phyloP scores from a whole-genome alignment of 441 rosid genomes.

The Populus hybrid region DNA sequence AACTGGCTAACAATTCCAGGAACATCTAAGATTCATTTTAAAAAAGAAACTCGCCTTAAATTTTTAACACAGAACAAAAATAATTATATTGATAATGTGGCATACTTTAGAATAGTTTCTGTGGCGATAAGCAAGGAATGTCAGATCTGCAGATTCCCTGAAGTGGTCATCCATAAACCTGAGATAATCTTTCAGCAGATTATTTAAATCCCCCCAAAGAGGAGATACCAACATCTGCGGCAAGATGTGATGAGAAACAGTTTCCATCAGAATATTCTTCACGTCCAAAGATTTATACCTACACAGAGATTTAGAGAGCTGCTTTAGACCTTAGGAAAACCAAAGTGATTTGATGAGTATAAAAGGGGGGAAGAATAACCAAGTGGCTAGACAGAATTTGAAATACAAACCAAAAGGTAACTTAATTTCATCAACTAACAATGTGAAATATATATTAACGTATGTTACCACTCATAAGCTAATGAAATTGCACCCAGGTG shows the following conservation, averaged over 20 bases:
- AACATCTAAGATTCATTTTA: not conserved
- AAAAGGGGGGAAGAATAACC: not conserved
- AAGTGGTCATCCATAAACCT: constrained; percentile 99
- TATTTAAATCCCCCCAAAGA: constrained; percentile 66
- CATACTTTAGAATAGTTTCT: constrained; percentile 96
- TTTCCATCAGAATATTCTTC: constrained; percentile 97
- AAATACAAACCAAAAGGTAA: not conserved
- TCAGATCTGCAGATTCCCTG: constrained; percentile 96
- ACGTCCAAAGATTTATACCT: constrained; percentile 96
- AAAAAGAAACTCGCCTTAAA: not conserved
- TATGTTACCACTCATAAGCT: constrained; percentile 77
- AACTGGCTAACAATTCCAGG: not conserved
- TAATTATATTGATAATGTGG: constrained; percentile 2
- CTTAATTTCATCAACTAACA: constrained; percentile 2
- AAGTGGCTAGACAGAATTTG: not conserved
- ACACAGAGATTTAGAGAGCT: constrained; percentile 10
- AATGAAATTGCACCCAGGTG: constrained; percentile 70
- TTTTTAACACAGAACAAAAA: not conserved
- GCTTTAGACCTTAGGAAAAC: constrained; percentile 4
- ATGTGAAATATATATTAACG: not conserved
- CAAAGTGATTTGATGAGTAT: not conserved
- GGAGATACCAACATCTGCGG: constrained; percentile 87
- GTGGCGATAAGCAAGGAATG: constrained; percentile 96
- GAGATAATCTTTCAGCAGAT: constrained; percentile 83
- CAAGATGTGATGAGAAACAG: constrained; percentile 83